Base-by-base conservation (phyloP, 108 stramenopile species). In the Bacterosira constricta region DNA sequence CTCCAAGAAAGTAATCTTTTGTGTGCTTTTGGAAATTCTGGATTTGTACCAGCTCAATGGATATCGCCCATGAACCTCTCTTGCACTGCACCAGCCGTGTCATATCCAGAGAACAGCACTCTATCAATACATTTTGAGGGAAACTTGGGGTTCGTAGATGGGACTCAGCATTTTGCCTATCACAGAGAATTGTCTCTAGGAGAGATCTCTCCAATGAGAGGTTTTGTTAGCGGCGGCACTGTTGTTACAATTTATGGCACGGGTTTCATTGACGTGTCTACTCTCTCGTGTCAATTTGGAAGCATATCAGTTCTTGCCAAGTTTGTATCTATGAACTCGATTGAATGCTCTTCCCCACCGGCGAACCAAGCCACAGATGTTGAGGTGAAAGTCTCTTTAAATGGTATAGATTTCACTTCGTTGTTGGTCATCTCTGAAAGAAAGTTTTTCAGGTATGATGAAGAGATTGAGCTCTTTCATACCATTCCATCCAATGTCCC, bases 281-380 rank as follows among this genome's bases (percentile, higher is more conserved):
- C 52, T 20, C 39, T 83, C 23, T 45, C 50, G 2, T 83, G 83
- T 61, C 62, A 53, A 37, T 83, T 83, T 71, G 83, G 72, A 20
- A 51, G 32, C 8, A 51, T 3, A 11, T 11, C 8, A 36, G 63
- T 71, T 3, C n/a, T 41, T 3, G 82, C 82, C 8, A 55, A 49
- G 23, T 79, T 75, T 21, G 27, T 75, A 17, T 67, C 76, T 34
- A 10, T 49, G 0, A 62, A 68, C 31, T 37, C 65, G n/a, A 50
- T 83, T 50, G 56, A 66, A 51, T 83, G 82, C 15, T 1, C 27
- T 8, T 27, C 83, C 9, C 83, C 83, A 35, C 31, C 57, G 15
- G 69, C 57, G 3, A 31, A 54, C 44, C 58, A 37, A 62, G 3
- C 23, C 34, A 50, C 52, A 37, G 46, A 50, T 7, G 50, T 45